These are phyloP conservation scores for Boletales sp. DNA, from an alignment of 768 basidiomycete species.

Conservation along the genomic window DNA sequence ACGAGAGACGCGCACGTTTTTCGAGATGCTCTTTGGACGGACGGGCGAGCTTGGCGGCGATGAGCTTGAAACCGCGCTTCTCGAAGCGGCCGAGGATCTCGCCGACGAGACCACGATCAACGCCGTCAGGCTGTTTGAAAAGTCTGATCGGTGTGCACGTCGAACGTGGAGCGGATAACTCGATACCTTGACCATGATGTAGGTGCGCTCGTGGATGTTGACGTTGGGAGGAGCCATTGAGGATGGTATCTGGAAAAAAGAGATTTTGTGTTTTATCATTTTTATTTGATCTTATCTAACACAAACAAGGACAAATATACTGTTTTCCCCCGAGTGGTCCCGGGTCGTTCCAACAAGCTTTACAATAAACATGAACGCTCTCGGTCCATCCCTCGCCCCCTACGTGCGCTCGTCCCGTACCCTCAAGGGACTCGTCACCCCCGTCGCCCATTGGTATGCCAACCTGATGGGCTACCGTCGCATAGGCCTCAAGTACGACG, in stretches of 20 bases:
- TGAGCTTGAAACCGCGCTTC: constrained; percentile 96
- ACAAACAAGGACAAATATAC: constrained; percentile 45
- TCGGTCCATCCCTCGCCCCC: constrained; percentile 75
- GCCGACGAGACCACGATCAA: constrained; percentile 93
- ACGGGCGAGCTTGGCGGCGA: constrained; percentile 88
- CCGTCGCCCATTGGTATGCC: constrained; percentile 82
- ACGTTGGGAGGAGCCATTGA: constrained; percentile 36
- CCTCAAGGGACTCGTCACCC: constrained; percentile 66
- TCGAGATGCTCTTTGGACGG: constrained; percentile 83
- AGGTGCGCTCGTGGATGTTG: constrained; percentile 74
- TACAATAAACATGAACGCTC: constrained; percentile 34
- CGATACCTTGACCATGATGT: constrained; percentile 97
- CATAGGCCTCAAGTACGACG: constrained; percentile 90
- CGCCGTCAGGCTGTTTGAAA: constrained; percentile 84
- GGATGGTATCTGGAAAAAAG: constrained; percentile 29
- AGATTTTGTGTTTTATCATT: constrained; percentile 27
- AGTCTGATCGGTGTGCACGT: neutral
- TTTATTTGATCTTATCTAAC: constrained; percentile 1
- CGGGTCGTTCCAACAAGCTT: constrained; percentile 2
- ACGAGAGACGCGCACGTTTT: constrained; percentile 57
- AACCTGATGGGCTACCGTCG: constrained; percentile 78
- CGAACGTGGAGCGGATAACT: neutral
- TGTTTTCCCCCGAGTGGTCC: constrained; percentile 17
- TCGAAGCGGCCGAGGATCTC: constrained; percentile 97
- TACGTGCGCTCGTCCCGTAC: constrained; percentile 66